A percentile compares a stretch with the other conserved stretches of the same genome.
Conservation (phyloP, 2,329 filamentous ascomycete species). For the Fusarium nematophilum region DNA sequence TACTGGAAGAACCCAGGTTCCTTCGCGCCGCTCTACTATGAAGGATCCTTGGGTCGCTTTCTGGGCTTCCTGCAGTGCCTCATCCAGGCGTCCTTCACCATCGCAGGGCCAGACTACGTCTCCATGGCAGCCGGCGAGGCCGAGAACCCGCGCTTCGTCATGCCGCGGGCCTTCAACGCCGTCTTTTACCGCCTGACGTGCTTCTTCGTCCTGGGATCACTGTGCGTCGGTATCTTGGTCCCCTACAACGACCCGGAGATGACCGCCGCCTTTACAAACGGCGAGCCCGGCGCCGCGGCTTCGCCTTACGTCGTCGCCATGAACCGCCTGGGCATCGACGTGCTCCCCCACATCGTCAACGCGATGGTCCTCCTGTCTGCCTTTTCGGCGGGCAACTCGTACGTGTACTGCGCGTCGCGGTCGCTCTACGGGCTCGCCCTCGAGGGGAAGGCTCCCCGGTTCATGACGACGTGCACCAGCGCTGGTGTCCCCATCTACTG, state of each 20-base stretch:
- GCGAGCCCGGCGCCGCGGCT: constrained; percentile 73
- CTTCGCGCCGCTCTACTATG: constrained; percentile 73
- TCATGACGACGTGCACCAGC: constrained; percentile 70
- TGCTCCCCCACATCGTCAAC: constrained; percentile 78
- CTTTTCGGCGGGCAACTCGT: constrained; percentile 74
- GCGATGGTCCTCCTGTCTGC: constrained; percentile 76
- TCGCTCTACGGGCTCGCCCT: constrained; percentile 76
- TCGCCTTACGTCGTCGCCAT: constrained; percentile 77
- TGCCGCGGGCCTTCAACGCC: constrained; percentile 80
- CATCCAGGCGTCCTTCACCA: constrained; percentile 76
- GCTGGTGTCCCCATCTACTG: constrained; percentile 80
- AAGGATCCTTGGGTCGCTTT: constrained; percentile 75
- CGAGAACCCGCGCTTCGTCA: constrained; percentile 74
- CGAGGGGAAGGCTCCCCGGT: constrained; percentile 72
- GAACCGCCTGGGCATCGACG: constrained; percentile 70
- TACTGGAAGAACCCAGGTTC: constrained; percentile 76
- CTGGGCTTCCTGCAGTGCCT: constrained; percentile 82
- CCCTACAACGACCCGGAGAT: constrained; percentile 75
- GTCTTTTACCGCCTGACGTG: constrained; percentile 82
- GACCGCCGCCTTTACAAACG: constrained; percentile 67
- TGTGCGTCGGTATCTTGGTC: constrained; percentile 78
- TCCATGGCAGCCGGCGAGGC: constrained; percentile 77
- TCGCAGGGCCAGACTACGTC: constrained; percentile 76
- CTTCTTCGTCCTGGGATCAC: constrained; percentile 80
- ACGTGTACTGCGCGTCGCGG: constrained; percentile 73